Evolutionary conservation across 495 filamentous ascomycete genomes (phyloP).

Genomic region (Thermothielavioides terrestris): DNA sequence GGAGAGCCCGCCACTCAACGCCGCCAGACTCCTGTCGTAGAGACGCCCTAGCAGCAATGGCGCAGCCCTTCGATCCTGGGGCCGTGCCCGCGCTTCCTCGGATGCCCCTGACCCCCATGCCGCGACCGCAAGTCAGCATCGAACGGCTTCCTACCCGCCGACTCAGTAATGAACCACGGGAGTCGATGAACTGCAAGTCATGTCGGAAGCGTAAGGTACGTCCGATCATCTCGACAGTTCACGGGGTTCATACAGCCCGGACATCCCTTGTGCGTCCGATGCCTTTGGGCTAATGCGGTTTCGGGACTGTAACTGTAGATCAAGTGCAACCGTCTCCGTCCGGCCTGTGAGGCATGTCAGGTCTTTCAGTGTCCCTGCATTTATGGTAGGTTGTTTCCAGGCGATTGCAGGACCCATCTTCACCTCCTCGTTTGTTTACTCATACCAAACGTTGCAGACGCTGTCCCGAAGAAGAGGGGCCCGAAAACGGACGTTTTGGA

Average conservation of each 20-base stretch:
- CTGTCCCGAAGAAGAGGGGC: constrained; percentile 78
- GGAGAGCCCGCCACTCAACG: too few species aligned
- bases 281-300: constrained; percentile 14
- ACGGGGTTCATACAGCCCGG: too few species aligned
- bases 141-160: constrained; percentile 69
- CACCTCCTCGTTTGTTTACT: background rate
- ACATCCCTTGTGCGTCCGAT: too few species aligned
- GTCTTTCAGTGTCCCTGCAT: constrained; percentile 83
- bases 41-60: constrained; percentile 14
- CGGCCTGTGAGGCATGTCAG: constrained; percentile 80
- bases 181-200: constrained; percentile 91
- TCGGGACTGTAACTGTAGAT: constrained; percentile 43
- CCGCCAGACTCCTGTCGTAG: background rate
- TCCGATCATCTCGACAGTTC: background rate
- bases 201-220: constrained; percentile 79
- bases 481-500: constrained; percentile 85
- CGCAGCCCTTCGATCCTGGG: constrained; percentile 18
- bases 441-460: constrained; percentile 47
- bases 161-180: constrained; percentile 64
- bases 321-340: constrained; percentile 79
- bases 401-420: background rate
- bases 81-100: constrained; percentile 24
- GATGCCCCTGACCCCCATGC: constrained; percentile 43
- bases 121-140: constrained; percentile 75
- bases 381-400: constrained; percentile 53